A percentile compares a stretch with the other conserved stretches of the same genome.
Evolutionary conservation across 441 rosid genomes (phyloP).

Genomic region (Isatis lusitanica): DNA sequence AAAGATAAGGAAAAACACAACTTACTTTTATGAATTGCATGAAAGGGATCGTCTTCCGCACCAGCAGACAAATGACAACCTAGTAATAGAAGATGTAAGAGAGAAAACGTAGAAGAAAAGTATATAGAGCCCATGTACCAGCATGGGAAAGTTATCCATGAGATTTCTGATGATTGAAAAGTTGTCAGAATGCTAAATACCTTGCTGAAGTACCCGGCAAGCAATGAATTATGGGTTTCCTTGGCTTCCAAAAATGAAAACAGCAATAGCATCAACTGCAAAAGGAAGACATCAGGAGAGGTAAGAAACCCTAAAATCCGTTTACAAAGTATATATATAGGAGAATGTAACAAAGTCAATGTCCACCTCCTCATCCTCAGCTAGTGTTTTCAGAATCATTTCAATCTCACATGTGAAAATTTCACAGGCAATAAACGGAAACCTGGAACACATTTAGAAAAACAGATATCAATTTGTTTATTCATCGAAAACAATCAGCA

Average conservation of each 20-base stretch:
- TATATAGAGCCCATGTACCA: not conserved
- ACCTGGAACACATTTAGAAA: conserved; percentile 39
- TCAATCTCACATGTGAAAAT: conserved; percentile 81
- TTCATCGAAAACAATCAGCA: conserved; percentile 15
- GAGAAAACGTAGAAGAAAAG: not conserved
- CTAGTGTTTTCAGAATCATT: conserved; percentile 69
- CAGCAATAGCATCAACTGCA: conserved; percentile 68
- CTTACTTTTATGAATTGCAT: conserved; percentile 67
- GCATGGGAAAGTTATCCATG: conserved; percentile 21
- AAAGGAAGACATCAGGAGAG: conserved; percentile 23
- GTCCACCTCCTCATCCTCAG: conserved; percentile 66
- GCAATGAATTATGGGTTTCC: conserved; percentile 50
- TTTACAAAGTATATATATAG: not conserved
- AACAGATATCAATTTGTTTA: conserved; percentile 31
- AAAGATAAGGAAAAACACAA: conserved; percentile 2
- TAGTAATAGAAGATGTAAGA: conserved; percentile 38
- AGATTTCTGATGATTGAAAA: not conserved
- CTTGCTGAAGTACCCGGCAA: conserved; percentile 83
- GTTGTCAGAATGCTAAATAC: conserved; percentile 39
- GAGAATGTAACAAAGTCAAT: not conserved
- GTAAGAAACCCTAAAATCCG: conserved; percentile 10
- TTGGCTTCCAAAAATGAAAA: conserved; percentile 66
- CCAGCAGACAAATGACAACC: conserved; percentile 68
- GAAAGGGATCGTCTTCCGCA: conserved; percentile 67
- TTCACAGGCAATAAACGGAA: conserved; percentile 70